phyloP scores from a whole-genome alignment of 2,329 filamentous ascomycete species.

The Kalmusia sp. region DNA sequence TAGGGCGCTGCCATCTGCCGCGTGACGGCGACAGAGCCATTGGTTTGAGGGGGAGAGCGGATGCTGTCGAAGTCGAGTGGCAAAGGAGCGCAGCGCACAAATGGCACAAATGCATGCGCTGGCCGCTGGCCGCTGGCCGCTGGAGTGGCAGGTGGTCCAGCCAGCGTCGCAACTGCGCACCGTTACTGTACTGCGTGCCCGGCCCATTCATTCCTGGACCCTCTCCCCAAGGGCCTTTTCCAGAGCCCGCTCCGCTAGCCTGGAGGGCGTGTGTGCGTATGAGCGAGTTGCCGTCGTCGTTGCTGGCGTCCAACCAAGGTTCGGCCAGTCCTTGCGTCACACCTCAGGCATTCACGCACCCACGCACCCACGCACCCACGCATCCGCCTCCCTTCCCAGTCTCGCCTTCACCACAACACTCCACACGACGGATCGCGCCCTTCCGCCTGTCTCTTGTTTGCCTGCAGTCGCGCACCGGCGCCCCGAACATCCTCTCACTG shows the following conservation, averaged over 20 bases:
- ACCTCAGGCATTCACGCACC: background rate
- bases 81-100: background rate
- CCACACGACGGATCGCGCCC: no score
- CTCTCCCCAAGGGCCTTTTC: no score
- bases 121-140: background rate
- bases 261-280: background rate
- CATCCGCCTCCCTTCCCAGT: slow-evolving; percentile 4
- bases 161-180: background rate
- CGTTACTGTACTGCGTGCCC: no score
- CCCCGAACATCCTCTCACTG: slow-evolving; percentile 7
- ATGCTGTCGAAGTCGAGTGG: background rate
- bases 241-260: slow-evolving; percentile 2
- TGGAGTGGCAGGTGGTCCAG: no score
- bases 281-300: background rate
- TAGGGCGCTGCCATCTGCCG: background rate
- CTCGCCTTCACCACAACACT: slow-evolving; percentile 8
- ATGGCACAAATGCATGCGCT: background rate
- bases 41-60: background rate
- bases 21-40: slow-evolving; percentile 1
- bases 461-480: background rate
- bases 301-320: slow-evolving; percentile 4
- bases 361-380: no score
- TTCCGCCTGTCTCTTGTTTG: background rate
- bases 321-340: slow-evolving; percentile 10
- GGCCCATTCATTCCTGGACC: no score